These are phyloP conservation scores for Kuraishia capsulata DNA, from an alignment of 805 yeast species.

Conservation along the genomic window DNA sequence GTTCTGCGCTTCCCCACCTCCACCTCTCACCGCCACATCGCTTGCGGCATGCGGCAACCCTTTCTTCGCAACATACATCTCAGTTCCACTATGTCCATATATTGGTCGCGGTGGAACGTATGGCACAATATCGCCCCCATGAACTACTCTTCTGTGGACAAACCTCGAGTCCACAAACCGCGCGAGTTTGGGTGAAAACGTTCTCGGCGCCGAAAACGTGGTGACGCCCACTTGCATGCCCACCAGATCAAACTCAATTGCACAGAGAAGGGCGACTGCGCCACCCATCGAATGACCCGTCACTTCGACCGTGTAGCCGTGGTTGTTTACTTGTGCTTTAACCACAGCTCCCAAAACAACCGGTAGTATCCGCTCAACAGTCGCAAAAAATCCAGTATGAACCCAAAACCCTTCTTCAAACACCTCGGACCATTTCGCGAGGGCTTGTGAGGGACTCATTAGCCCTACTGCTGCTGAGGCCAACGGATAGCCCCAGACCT, in stretches of 20 bases:
- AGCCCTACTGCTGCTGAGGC: too few species aligned
- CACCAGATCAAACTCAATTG: conserved; percentile 49
- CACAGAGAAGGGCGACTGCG: conserved; percentile 53
- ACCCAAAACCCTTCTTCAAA: not conserved
- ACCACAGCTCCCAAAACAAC: conserved; percentile 7
- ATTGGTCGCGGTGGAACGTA: not conserved
- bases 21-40: conserved; percentile 1
- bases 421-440: not conserved
- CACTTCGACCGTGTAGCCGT: conserved; percentile 25
- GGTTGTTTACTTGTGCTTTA: conserved; percentile 12
- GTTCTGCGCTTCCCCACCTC: not conserved
- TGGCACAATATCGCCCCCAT: conserved; percentile 1
- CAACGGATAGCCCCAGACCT: too few species aligned
- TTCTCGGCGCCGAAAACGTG: conserved; percentile 11
- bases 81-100: conserved; percentile 1
- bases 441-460: not conserved
- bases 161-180: conserved; percentile 2
- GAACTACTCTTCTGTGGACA: conserved; percentile 1
- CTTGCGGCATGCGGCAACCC: conserved; percentile 1
- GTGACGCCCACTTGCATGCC: conserved; percentile 22
- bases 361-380: conserved; percentile 5
- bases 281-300: conserved; percentile 49
- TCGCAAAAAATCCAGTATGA: conserved; percentile 11
- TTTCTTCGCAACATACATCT: not conserved
- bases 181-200: conserved; percentile 10